Evolutionary conservation across 306 rosid species (phyloP).

Genomic region (Inga leiocalycina): DNA sequence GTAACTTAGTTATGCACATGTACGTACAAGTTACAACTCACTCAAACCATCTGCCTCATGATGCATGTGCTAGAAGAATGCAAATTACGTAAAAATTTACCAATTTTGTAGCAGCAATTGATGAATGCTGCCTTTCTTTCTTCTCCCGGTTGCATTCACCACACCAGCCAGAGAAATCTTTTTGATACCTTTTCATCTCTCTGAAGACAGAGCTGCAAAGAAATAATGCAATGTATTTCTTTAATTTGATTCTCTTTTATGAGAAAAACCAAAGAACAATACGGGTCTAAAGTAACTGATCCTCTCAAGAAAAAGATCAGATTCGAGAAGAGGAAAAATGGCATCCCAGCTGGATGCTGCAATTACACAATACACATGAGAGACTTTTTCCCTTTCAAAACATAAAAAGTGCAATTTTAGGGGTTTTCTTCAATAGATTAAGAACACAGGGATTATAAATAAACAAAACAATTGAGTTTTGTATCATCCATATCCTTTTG

Average conservation of each 20-base stretch:
- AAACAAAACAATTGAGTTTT: not conserved
- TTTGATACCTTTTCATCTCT: constrained; percentile 62
- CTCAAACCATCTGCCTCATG: not conserved
- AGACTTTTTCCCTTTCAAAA: constrained; percentile 3
- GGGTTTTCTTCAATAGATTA: not conserved
- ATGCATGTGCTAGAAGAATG: constrained; percentile 24
- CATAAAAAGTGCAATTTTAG: not conserved
- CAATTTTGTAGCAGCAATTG: constrained; percentile 46
- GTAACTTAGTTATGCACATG: not conserved
- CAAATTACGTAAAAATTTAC: constrained; percentile 32
- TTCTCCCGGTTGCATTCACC: constrained; percentile 59
- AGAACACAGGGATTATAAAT: not conserved
- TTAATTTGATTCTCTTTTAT: constrained; percentile 4
- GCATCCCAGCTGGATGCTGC: constrained; percentile 6
- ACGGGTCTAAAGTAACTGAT: not conserved
- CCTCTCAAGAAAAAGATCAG: not conserved
- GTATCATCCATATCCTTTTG: constrained; percentile 12
- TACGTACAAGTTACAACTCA: constrained; percentile 8
- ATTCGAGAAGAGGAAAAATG: not conserved
- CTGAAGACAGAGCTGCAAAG: constrained; percentile 56
- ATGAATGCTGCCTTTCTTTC: constrained; percentile 51
- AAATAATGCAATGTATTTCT: constrained; percentile 24
- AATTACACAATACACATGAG: not conserved
- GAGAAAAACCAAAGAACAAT: constrained; percentile 2
- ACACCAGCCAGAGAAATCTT: constrained; percentile 62